Percentiles rank a stretch among this genome's conserved stretches.
phyloP scores from a whole-genome alignment of 495 filamentous ascomycete genomes.

The Lasiosphaeris hirsuta region DNA sequence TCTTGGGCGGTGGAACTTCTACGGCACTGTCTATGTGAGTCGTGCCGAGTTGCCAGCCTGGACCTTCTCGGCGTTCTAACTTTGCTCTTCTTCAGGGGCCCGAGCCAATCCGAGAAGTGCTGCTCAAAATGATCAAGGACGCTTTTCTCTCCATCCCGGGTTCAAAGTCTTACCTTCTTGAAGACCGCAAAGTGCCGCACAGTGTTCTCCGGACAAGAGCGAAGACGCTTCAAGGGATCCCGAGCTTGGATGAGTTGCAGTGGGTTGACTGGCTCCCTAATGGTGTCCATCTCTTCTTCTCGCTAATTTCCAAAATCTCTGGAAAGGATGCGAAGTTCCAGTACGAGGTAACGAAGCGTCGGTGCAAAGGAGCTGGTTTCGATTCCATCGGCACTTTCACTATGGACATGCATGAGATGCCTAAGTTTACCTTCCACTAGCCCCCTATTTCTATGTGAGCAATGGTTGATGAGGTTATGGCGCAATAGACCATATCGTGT shows the following conservation, averaged over 20 bases:
- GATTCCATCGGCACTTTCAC: constrained; percentile 11
- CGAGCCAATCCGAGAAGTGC: no score
- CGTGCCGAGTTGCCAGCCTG: no score
- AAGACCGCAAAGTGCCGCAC: constrained; percentile 43
- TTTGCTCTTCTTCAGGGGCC: no score
- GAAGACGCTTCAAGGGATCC: constrained; percentile 18
- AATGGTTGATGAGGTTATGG: no score
- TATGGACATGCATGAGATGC: no score
- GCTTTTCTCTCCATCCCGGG: constrained; percentile 37
- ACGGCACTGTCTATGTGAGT: no score
- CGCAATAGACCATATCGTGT: constrained; percentile 18
- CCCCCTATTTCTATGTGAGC: no score
- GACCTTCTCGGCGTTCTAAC: no score
- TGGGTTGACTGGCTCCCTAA: constrained; percentile 1
- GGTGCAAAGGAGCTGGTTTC: background rate
- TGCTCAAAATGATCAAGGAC: no score
- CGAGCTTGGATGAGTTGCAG: constrained; percentile 20
- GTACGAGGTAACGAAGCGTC: background rate
- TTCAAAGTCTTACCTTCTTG: constrained; percentile 43
- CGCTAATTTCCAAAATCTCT: background rate
- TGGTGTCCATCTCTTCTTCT: constrained; percentile 8
- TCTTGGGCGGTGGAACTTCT: no score
- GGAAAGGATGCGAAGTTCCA: background rate
- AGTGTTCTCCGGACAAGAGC: constrained; percentile 21
- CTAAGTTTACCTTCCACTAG: no score